A percentile compares a stretch with the other conserved stretches of the same genome.
phyloP scores from a whole-genome alignment of 441 rosid species.

The Brassica balearica region DNA sequence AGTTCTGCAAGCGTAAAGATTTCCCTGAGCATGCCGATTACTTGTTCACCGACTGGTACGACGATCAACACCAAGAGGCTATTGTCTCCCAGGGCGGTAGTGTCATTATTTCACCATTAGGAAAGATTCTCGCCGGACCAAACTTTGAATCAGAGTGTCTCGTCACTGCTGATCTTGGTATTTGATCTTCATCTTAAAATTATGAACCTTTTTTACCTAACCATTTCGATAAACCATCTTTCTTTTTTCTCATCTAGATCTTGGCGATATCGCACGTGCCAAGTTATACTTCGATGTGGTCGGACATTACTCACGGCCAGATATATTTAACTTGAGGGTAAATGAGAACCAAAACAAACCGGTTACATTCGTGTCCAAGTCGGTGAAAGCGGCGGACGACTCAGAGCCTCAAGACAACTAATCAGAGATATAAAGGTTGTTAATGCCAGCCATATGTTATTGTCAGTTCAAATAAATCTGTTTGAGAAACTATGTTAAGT shows the following conservation, averaged over 20 bases:
- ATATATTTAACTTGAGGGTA: constrained; percentile 79
- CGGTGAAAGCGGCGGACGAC: constrained; percentile 41
- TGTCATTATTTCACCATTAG: constrained; percentile 84
- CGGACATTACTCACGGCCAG: constrained; percentile 88
- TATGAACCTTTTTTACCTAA: neutral
- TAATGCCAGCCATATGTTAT: neutral
- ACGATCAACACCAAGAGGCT: constrained; percentile 56
- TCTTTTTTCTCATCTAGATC: constrained; percentile 51
- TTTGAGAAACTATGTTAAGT: neutral
- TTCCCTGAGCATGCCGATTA: constrained; percentile 87
- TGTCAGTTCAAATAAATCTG: neutral
- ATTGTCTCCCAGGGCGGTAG: constrained; percentile 87
- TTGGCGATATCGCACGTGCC: constrained; percentile 80
- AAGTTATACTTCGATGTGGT: constrained; percentile 88
- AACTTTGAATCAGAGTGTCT: constrained; percentile 85
- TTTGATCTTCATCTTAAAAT: constrained; percentile 13
- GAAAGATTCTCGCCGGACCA: constrained; percentile 83
- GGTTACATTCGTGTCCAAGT: constrained; percentile 63
- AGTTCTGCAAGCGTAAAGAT: constrained; percentile 75
- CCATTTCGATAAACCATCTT: neutral
- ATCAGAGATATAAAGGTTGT: neutral
- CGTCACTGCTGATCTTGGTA: constrained; percentile 83
- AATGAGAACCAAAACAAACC: constrained; percentile 65
- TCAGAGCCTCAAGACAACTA: neutral
- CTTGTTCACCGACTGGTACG: constrained; percentile 56